Conservation (phyloP, 2,329 filamentous ascomycete species). For the Arthrinium puccinioides region DNA sequence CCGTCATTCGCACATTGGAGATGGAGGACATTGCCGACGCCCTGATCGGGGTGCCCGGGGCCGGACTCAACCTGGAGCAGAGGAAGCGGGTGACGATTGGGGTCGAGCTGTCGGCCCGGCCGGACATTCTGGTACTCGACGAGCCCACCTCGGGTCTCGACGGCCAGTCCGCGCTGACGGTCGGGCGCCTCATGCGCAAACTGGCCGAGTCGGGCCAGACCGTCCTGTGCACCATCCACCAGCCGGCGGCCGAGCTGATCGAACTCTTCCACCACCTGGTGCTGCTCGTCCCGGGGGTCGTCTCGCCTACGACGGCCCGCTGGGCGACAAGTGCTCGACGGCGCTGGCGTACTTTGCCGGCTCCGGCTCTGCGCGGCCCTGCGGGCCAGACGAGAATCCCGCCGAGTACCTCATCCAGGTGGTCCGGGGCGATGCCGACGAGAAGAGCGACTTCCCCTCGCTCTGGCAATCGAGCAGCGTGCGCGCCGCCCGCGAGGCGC, state of each 20-base stretch:
- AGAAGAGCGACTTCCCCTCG: not conserved
- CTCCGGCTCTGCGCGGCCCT: not conserved
- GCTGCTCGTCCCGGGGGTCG: conserved; percentile 64
- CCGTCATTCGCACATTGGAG: conserved; percentile 1
- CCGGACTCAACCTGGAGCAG: conserved; percentile 42
- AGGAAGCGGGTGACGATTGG: conserved; percentile 77
- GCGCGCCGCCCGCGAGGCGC: not conserved
- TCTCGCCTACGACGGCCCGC: conserved; percentile 64
- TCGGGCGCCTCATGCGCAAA: conserved; percentile 64
- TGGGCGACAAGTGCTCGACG: conserved; percentile 34
- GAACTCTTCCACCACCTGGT: conserved; percentile 70
- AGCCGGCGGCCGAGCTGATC: conserved; percentile 64
- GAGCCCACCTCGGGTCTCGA: conserved; percentile 68
- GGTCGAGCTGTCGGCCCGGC: conserved; percentile 75
- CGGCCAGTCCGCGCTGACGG: conserved; percentile 62
- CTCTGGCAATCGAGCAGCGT: not conserved
- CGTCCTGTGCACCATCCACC: conserved; percentile 68
- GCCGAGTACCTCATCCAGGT: not conserved
- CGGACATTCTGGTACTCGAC: conserved; percentile 61
- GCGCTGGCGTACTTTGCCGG: not conserved
- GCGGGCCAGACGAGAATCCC: not conserved
- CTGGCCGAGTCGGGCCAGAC: conserved; percentile 56
- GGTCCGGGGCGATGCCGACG: not conserved
- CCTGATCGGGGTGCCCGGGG: not conserved
- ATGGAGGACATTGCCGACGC: not conserved